Base-by-base conservation (phyloP, 1,284 basidiomycete genomes). In the Ceratobasidium sp. region DNA sequence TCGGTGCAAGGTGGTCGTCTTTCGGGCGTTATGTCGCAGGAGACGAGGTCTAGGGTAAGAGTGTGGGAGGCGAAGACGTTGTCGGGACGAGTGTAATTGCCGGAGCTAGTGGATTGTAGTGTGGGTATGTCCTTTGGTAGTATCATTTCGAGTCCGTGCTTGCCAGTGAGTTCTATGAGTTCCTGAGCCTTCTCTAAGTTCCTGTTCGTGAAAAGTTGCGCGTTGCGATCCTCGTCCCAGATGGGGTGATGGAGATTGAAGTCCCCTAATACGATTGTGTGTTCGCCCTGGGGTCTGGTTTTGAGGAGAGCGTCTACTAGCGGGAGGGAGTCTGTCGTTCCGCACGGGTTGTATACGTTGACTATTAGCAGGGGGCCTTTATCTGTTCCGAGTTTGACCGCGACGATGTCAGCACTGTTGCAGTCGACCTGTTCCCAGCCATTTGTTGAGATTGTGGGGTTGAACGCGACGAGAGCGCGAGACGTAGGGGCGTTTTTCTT, bases 151-250 rank as follows among this genome's bases (percentile, higher is more conserved):
- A 49, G 40, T 3, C 28, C 44, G 40, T 67, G 42, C 1, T 10
- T 42, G 12, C 13, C 42, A 2, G 26, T 20, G 3, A 44, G 9
- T 10, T 67, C 64, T 10, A 67, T 44, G 15, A 67, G 42, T 9
- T 18, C 44, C 23, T 67, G 64, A 1, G 64, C 64, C 13, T 15
- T 15, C 12, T 23, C 44, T 15, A 67, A 9, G 2, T 49, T 44
- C 23, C 15, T 42, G 20, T n/a, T 18, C 1, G 44, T 46, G 44
- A 67, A 67, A 1, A 67, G 64, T 2, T 67, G 64, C 1, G 39
- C 44, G 40, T 67, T 67, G 6, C 44, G 46, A 10, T 23, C 40
- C n/a, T 67, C 64, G 44, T 67, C 64, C 64, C 64, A 67, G 12
- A 46, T 10, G 6, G 64, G 64, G 40, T 67, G 64, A 23, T 67